Evolutionary conservation across 2,329 filamentous ascomycete genomes (phyloP).

Genomic region (Fusarium xylarioides): DNA sequence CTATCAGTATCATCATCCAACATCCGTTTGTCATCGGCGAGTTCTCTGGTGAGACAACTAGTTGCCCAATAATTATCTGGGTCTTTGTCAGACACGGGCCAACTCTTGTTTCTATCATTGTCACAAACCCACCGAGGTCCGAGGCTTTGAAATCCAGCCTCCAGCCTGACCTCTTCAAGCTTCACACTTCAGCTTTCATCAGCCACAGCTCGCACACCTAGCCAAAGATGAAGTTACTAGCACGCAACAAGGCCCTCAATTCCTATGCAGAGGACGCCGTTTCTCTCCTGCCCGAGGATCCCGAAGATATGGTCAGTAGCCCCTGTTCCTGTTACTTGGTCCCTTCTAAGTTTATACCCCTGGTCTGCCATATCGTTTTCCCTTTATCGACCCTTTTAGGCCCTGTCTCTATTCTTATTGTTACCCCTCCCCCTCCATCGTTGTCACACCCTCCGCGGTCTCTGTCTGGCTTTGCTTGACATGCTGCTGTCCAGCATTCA

Average conservation of each 20-base stretch:
- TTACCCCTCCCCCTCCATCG: conserved; percentile 34
- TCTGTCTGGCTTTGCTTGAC: neutral
- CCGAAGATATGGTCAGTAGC: conserved; percentile 56
- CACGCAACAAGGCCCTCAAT: conserved; percentile 50
- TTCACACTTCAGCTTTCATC: conserved; percentile 13
- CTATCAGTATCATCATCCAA: conserved; percentile 6
- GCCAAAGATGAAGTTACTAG: conserved; percentile 52
- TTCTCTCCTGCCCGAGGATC: conserved; percentile 55
- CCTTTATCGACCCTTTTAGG: conserved; percentile 9
- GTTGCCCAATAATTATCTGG: neutral
- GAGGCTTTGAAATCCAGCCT: conserved; percentile 7
- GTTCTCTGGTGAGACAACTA: neutral
- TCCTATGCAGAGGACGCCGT: conserved; percentile 53
- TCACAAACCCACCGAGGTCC: conserved; percentile 23
- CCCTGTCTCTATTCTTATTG: conserved; percentile 20
- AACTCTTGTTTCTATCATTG: conserved; percentile 18
- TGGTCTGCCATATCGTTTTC: conserved; percentile 9
- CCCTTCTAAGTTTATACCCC: conserved; percentile 13
- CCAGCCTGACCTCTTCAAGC: neutral
- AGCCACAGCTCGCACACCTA: conserved; percentile 13
- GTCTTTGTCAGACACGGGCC: conserved; percentile 24
- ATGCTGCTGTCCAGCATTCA: conserved; percentile 1
- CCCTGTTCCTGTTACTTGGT: conserved; percentile 11
- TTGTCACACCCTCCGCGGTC: conserved; percentile 24
- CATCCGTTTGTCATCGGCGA: neutral